These are phyloP conservation scores for Fistulinella prunicolor DNA, from an alignment of 768 basidiomycete species.

Conservation along the genomic window DNA sequence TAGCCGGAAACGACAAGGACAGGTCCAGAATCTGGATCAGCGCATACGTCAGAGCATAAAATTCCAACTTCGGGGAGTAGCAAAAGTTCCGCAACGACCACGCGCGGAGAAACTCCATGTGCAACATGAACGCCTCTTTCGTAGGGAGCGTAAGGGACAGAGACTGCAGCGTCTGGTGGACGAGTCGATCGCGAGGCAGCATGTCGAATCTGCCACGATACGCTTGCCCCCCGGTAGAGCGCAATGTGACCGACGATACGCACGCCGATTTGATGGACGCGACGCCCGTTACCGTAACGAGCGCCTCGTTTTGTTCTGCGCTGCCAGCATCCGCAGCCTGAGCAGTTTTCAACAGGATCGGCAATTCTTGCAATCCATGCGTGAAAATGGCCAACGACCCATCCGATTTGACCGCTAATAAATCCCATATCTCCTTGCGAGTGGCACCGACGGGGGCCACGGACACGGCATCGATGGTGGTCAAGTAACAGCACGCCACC, in stretches of 20 bases:
- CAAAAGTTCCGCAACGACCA: constrained; percentile 53
- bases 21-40: constrained; percentile 48
- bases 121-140: constrained; percentile 53
- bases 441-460: constrained; percentile 60
- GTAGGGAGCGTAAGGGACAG: constrained; percentile 60
- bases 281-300: constrained; percentile 32
- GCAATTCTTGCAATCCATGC: constrained; percentile 51
- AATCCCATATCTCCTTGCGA: constrained; percentile 61
- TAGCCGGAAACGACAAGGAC: constrained; percentile 25
- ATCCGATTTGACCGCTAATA: constrained; percentile 61
- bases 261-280: constrained; percentile 46
- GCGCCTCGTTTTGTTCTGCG: not conserved
- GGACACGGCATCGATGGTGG: constrained; percentile 46
- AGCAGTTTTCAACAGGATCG: constrained; percentile 31
- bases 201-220: constrained; percentile 53
- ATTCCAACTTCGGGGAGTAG: constrained; percentile 47
- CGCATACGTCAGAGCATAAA: constrained; percentile 52
- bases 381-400: constrained; percentile 57
- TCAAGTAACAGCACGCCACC: constrained; percentile 39
- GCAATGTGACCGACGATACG: constrained; percentile 50
- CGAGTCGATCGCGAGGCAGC: constrained; percentile 52
- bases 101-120: constrained; percentile 50
- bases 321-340: constrained; percentile 4
- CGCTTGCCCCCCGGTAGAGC: constrained; percentile 49
- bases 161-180: constrained; percentile 55